Conservation (phyloP, 306 rosid species). For the Glycine tomentella region DNA sequence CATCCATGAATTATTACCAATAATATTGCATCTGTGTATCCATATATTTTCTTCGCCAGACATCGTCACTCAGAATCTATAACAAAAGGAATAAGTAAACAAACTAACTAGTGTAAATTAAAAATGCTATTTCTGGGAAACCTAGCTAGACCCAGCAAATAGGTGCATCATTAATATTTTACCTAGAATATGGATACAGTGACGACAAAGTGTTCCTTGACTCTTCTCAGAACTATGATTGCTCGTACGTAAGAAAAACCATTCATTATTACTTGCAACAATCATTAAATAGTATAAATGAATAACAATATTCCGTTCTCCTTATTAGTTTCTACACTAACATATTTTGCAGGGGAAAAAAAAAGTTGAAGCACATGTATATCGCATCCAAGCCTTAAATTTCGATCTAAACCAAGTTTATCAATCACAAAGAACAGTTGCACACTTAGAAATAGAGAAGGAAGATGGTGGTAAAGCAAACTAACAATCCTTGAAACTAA, state of each 20-base stretch:
- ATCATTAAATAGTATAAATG: conserved; percentile 2
- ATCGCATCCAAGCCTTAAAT: not conserved
- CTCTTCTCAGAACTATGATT: conserved; percentile 33
- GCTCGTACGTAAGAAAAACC: conserved; percentile 33
- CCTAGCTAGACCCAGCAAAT: conserved; percentile 46
- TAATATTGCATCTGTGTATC: not conserved
- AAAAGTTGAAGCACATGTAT: conserved; percentile 17
- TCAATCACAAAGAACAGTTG: conserved; percentile 34
- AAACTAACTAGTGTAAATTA: not conserved
- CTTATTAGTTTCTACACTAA: not conserved
- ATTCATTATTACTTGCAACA: conserved; percentile 18
- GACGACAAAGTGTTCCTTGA: conserved; percentile 10
- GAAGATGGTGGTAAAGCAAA: conserved; percentile 24
- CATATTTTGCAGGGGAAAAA: no score
- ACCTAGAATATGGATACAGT: conserved; percentile 28
- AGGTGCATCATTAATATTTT: conserved; percentile 28
- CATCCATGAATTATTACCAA: not conserved
- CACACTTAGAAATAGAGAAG: conserved; percentile 25
- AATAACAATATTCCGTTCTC: conserved; percentile 11
- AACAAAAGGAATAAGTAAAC: not conserved
- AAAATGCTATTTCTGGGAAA: conserved; percentile 22
- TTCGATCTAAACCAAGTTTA: conserved; percentile 35
- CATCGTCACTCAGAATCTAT: not conserved
- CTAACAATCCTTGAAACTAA: conserved; percentile 41
- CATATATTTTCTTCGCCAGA: not conserved